Evolutionary conservation across 2,329 filamentous ascomycete species (phyloP), one percentile per base, ranked within the genome.

Genomic region (Aspergillus eucalypticola): DNA sequence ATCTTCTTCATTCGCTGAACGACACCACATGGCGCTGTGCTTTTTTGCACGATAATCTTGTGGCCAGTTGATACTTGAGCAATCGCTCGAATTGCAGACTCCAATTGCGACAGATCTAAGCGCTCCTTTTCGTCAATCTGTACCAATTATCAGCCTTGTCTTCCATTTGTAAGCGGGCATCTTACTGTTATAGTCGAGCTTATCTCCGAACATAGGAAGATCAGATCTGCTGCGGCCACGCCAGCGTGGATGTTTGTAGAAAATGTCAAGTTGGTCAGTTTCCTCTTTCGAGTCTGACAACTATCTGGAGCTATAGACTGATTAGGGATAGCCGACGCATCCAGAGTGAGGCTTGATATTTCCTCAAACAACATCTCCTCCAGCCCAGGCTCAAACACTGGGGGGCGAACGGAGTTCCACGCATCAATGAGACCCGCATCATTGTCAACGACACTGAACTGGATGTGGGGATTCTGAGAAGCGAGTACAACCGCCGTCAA

Each of bases 351-450:
- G 0, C 41, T 53, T 27, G 44, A 8, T 25, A 46, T 41, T 10
- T 65, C 58, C 15, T 66, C 66, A n/a, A 67, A 69, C 2, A 67
- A n/a, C 8, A 67, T 39, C 10, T 67, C 64, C 5, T 68, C 65
- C 8, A 73, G 41, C 10, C 68, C 70, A 0, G 71, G 69, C 46
- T 73, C 71, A n/a, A 63, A 59, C n/a, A 71, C 59, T 0, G 69
- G 71, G 27, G 66, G 57, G 21, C 60, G 62, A 54, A 68, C 62
- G 0, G 71, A 72, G 44, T 71, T 71, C 71, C 71, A 73, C 13
- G 65, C 60, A 5, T 60, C 52, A 35, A 72, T 70, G 10, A 66
- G 61, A 8, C 61, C 56, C 19, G 63, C 58, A 49, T 73, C 65
- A 5, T 60, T 59, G 51, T 72, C 71, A 11, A 68, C 68, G 1